phyloP scores from a whole-genome alignment of 371 early-diverging fungal genomes.

The Mucor irregularis region DNA sequence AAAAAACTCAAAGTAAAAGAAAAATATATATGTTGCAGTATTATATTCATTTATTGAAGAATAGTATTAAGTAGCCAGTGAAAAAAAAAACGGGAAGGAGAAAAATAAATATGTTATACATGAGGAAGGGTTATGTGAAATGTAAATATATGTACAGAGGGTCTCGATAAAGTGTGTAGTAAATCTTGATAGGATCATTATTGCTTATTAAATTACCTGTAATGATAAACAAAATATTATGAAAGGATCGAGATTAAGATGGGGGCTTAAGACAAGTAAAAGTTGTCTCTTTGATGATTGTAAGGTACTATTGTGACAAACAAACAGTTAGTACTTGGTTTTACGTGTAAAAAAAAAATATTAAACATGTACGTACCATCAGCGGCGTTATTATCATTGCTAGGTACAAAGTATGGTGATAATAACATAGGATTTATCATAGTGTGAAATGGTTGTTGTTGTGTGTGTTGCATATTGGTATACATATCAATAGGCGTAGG shows the following conservation, averaged over 20 bases:
- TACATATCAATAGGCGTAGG: not conserved
- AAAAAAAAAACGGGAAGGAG: too few species aligned
- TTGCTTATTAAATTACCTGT: not conserved
- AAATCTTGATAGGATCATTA: too few species aligned
- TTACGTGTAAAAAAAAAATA: not conserved
- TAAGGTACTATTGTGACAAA: not conserved
- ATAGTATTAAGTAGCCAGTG: too few species aligned
- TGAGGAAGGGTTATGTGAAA: too few species aligned
- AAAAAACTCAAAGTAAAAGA: too few species aligned
- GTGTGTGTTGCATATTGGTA: not conserved
- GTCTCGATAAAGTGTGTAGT: too few species aligned
- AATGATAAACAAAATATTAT: not conserved
- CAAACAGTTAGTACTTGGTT: not conserved
- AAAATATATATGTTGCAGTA: too few species aligned
- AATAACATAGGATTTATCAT: constrained; percentile 21
- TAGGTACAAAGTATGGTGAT: constrained; percentile 11
- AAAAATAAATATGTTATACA: too few species aligned
- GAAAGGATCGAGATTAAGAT: not conserved
- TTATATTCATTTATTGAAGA: too few species aligned
- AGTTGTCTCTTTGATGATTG: not conserved
- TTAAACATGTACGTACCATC: constrained; percentile 3
- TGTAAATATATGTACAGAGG: too few species aligned
- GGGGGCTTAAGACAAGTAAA: not conserved
- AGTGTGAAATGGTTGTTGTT: not conserved
- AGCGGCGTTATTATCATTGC: not conserved